Conservation (phyloP, 352 stramenopile genomes). For the Elongisporangium senticosum region DNA sequence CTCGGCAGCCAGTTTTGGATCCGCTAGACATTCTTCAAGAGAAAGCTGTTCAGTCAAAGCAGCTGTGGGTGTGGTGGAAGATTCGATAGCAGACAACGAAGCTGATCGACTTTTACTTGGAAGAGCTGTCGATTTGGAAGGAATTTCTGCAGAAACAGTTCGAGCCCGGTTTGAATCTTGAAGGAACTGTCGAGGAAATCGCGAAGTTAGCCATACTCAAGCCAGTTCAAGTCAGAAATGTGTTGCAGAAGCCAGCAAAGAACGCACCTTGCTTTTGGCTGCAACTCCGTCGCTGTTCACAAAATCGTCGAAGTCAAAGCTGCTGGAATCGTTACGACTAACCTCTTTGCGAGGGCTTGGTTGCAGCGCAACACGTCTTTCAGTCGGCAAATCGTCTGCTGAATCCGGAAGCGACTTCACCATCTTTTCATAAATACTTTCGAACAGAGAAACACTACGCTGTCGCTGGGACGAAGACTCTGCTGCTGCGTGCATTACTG, state of each 20-base stretch:
- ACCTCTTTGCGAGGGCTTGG: conserved; percentile 9
- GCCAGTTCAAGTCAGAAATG: neutral
- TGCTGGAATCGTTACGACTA: neutral
- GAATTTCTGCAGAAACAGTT: neutral
- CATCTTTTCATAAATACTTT: conserved; percentile 26
- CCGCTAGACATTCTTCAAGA: conserved; percentile 32
- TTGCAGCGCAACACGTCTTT: conserved; percentile 11
- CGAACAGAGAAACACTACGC: conserved; percentile 10
- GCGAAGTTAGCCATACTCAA: neutral
- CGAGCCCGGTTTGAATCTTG: neutral
- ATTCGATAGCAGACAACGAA: neutral
- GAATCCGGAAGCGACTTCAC: neutral
- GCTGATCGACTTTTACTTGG: neutral
- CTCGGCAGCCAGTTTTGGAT: conserved; percentile 37
- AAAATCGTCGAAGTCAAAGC: conserved; percentile 28
- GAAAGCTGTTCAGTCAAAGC: conserved; percentile 10
- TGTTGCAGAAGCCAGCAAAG: neutral
- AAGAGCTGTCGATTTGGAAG: neutral
- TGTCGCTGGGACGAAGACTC: neutral
- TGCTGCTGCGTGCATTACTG: neutral
- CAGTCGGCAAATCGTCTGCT: neutral
- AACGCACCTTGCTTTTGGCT: neutral
- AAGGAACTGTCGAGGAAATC: conserved; percentile 1
- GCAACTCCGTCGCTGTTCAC: conserved; percentile 1
- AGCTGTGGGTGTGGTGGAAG: neutral